Evolutionary conservation across 768 basidiomycete genomes (phyloP).

Genomic region (Megacollybia marginata): DNA sequence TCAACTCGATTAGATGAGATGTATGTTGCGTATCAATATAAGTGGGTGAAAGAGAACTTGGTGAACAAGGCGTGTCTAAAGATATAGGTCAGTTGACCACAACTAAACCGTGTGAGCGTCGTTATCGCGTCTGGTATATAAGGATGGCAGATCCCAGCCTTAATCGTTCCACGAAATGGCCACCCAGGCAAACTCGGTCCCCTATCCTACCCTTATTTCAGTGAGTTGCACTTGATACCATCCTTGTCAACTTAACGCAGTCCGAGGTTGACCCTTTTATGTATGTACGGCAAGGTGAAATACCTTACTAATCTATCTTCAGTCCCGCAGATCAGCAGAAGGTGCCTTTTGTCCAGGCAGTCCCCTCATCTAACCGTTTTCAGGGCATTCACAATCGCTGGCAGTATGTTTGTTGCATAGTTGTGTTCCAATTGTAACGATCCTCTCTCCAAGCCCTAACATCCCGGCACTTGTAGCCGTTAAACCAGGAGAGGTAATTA

Average conservation of each 20-base stretch:
- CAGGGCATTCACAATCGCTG: slow-evolving; percentile 67
- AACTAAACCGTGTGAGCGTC: too few relatives aligned
- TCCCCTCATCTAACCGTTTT: background rate
- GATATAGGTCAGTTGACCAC: too few relatives aligned
- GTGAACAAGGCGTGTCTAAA: too few relatives aligned
- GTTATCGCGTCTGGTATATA: too few relatives aligned
- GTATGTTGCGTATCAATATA: too few relatives aligned
- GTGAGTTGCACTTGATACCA: slow-evolving; percentile 22
- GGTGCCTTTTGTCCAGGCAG: slow-evolving; percentile 23
- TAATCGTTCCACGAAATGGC: slow-evolving; percentile 34
- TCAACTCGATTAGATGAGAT: too few relatives aligned
- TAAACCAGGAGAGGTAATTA: slow-evolving; percentile 49
- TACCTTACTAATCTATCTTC: slow-evolving; percentile 16
- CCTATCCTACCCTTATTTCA: slow-evolving; percentile 52
- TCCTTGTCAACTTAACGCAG: background rate
- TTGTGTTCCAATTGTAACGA: background rate
- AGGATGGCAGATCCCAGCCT: too few relatives aligned
- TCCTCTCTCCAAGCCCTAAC: slow-evolving; percentile 36
- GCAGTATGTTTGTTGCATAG: slow-evolving; percentile 42
- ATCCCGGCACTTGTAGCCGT: slow-evolving; percentile 58
- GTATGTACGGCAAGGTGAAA: slow-evolving; percentile 27
- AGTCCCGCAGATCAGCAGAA: slow-evolving; percentile 62
- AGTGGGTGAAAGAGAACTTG: too few relatives aligned
- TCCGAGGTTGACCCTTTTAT: slow-evolving; percentile 63
- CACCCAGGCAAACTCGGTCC: slow-evolving; percentile 51